A percentile compares a stretch with the other conserved stretches of the same genome.
These are phyloP conservation scores for Rauvolfia tetraphylla DNA, from an alignment of 257 asterid species.

Conservation along the genomic window DNA sequence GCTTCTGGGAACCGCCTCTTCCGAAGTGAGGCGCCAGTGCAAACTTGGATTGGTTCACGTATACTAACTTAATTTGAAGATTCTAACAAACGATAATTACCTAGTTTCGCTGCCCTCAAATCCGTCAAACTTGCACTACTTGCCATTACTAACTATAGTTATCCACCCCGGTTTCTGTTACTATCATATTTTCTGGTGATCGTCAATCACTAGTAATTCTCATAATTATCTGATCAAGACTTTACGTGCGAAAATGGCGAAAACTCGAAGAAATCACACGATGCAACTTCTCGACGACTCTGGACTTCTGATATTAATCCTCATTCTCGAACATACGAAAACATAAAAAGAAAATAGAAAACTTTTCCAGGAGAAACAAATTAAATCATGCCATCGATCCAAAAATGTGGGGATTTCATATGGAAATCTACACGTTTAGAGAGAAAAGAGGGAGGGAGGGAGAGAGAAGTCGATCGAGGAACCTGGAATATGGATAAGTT, in stretches of 20 bases:
- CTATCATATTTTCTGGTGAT: no score
- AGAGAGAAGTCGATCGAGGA: no score
- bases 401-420: no score
- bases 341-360: no score
- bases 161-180: neutral
- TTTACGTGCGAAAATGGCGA: neutral
- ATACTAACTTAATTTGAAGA: no score
- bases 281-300: neutral
- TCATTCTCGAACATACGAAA: no score
- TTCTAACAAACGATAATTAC: neutral
- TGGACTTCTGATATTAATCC: no score
- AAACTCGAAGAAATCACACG: neutral
- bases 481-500: neutral
- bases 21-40: neutral
- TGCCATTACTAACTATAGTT: neutral
- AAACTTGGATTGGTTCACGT: neutral
- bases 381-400: no score
- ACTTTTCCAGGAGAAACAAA: no score
- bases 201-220: neutral
- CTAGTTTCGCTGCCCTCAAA: neutral
- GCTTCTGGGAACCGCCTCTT: neutral
- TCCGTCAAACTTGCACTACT: no score
- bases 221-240: neutral
- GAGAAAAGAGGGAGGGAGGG: no score
- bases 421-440: no score